phyloP scores from a whole-genome alignment of 371 early-diverging fungal genomes.

The Rhizopus delemar region DNA sequence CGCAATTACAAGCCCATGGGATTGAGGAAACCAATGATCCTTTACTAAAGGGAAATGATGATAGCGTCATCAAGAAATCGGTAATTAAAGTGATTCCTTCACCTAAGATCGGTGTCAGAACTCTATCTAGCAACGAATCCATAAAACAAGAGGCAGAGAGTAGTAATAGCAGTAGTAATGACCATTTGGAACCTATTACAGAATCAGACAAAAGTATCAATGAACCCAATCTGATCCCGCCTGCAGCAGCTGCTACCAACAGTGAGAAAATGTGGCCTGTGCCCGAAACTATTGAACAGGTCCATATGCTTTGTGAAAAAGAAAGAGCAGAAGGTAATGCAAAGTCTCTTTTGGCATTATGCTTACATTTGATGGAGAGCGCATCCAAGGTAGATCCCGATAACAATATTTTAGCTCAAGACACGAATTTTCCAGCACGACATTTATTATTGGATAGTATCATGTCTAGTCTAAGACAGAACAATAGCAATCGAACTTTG shows the following conservation, averaged over 20 bases:
- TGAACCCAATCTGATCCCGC: not conserved
- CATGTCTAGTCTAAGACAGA: not conserved
- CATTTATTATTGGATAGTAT: slow-evolving; percentile 1
- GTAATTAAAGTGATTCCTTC: not conserved
- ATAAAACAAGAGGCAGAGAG: not conserved
- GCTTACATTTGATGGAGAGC: slow-evolving; percentile 26
- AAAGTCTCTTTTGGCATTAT: slow-evolving; percentile 19
- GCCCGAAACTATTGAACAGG: slow-evolving; percentile 28
- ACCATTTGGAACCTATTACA: not conserved
- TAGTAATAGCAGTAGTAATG: not conserved
- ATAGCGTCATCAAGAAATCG: not conserved
- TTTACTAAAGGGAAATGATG: not conserved
- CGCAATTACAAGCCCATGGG: not conserved
- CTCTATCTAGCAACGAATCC: not conserved
- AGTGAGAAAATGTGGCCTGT: slow-evolving; percentile 20
- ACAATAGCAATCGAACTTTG: not conserved
- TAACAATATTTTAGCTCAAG: slow-evolving; percentile 5
- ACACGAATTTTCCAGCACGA: not conserved
- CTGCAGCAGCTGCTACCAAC: not conserved
- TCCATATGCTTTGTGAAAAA: slow-evolving; percentile 21
- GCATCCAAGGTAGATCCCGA: slow-evolving; percentile 20
- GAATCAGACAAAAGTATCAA: not conserved
- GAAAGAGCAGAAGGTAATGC: slow-evolving; percentile 20
- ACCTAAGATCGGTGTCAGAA: not conserved
- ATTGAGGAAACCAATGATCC: not conserved